Evolutionary conservation across 208 protist genomes (phyloP).

Genomic region (Trypanosomatidae sp.): DNA sequence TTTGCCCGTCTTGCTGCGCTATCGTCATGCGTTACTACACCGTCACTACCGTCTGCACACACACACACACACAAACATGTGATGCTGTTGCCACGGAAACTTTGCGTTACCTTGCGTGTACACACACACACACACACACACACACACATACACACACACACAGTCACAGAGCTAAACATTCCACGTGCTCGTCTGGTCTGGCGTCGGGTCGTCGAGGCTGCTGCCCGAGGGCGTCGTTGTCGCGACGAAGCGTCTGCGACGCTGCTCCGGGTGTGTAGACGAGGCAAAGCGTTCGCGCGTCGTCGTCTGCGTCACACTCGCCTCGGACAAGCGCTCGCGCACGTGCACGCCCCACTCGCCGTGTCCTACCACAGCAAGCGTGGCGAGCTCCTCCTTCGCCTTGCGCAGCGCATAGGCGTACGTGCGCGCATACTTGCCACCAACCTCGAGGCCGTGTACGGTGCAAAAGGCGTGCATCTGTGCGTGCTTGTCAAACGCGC

Average conservation of each 20-base stretch:
- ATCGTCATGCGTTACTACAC: too few relatives aligned
- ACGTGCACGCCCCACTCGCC: constrained; percentile 19
- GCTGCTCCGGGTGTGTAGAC: constrained; percentile 71
- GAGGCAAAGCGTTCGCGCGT: constrained; percentile 75
- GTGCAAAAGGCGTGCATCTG: constrained; percentile 63
- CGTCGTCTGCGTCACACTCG: constrained; percentile 4
- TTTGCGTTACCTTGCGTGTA: too few relatives aligned
- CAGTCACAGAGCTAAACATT: constrained; percentile 19
- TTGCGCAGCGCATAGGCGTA: constrained; percentile 71
- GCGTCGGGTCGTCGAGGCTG: constrained; percentile 44
- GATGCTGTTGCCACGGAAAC: too few relatives aligned
- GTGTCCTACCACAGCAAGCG: constrained; percentile 16
- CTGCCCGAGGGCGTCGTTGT: constrained; percentile 17
- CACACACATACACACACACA: too few relatives aligned
- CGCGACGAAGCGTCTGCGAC: constrained; percentile 44
- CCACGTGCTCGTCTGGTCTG: constrained; percentile 53
- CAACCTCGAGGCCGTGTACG: constrained; percentile 43
- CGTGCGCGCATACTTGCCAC: constrained; percentile 77
- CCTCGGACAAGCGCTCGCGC: constrained; percentile 30
- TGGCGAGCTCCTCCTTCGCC: constrained; percentile 49
- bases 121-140: too few relatives aligned
- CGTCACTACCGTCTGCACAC: too few relatives aligned
- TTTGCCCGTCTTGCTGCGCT: too few relatives aligned
- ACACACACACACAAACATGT: too few relatives aligned
- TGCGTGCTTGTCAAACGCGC: constrained; percentile 39